phyloP scores from a whole-genome alignment of 129 eudicot species.

The Artemisia argyi region DNA sequence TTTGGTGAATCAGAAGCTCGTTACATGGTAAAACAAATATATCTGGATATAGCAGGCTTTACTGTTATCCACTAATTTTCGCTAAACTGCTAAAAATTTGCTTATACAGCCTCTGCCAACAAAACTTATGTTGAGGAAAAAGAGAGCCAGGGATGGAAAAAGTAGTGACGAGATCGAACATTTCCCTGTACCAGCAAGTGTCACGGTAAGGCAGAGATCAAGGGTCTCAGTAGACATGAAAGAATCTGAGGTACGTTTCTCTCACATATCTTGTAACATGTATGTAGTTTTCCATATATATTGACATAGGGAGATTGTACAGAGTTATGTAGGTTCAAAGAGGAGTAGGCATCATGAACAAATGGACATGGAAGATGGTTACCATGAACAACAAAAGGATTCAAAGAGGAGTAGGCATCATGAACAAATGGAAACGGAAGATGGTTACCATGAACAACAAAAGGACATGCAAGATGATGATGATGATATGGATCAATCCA shows the following conservation, averaged over 20 bases:
- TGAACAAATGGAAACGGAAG: conserved; percentile 10
- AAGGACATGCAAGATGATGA: conserved; percentile 25
- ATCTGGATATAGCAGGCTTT: not conserved
- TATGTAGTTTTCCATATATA: too few species aligned
- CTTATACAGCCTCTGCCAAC: conserved; percentile 83
- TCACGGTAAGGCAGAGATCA: conserved; percentile 76
- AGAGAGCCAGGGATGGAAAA: conserved; percentile 85
- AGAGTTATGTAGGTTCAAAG: conserved; percentile 50
- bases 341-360: conserved; percentile 39
- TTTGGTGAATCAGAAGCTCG: conserved; percentile 80
- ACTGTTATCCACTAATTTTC: not conserved
- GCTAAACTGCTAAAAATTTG: too few species aligned
- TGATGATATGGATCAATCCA: conserved; percentile 59
- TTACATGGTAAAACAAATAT: conserved; percentile 50
- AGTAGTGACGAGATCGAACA: conserved; percentile 80
- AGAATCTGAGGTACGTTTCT: conserved; percentile 52
- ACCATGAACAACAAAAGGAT: not conserved
- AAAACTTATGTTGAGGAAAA: conserved; percentile 77
- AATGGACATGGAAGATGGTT: not conserved
- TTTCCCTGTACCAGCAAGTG: conserved; percentile 72
- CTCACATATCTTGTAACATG: too few species aligned
- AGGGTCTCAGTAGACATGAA: conserved; percentile 55
- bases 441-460: too few species aligned
- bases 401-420: conserved; percentile 41
- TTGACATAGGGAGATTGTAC: conserved; percentile 15